These are phyloP conservation scores for Manihot esculenta DNA, from an alignment of 441 rosid genomes.

Conservation along the genomic window DNA sequence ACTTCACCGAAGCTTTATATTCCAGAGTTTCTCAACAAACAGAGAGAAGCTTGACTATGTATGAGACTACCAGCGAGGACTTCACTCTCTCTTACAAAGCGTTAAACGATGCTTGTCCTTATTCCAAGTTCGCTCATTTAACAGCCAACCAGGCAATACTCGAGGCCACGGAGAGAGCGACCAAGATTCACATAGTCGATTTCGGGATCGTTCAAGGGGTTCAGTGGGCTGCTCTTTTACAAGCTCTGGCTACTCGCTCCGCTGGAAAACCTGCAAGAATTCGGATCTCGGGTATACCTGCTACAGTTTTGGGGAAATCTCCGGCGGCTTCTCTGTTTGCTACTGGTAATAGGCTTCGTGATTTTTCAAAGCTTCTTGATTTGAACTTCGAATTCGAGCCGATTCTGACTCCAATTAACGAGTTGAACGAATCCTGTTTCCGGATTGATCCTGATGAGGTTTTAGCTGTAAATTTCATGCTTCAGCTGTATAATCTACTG, in stretches of 20 bases:
- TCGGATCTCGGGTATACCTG: conserved; percentile 81
- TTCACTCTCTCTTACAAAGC: conserved; percentile 67
- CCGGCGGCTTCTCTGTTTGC: conserved; percentile 56
- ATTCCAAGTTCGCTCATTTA: conserved; percentile 80
- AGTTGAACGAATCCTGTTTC: conserved; percentile 51
- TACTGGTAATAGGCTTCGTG: conserved; percentile 72
- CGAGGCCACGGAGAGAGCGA: conserved; percentile 66
- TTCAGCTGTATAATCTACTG: conserved; percentile 65
- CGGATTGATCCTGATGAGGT: conserved; percentile 67
- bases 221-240: conserved; percentile 84
- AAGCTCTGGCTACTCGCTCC: conserved; percentile 72
- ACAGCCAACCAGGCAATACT: conserved; percentile 93
- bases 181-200: conserved; percentile 82
- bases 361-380: conserved; percentile 63
- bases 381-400: conserved; percentile 76
- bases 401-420: conserved; percentile 54
- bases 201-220: conserved; percentile 94
- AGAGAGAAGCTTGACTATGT: conserved; percentile 22
- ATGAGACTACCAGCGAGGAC: conserved; percentile 44
- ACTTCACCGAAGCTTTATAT: conserved; percentile 64
- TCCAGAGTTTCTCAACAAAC: conserved; percentile 32
- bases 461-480: conserved; percentile 80
- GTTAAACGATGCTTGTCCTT: conserved; percentile 84
- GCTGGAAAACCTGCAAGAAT: conserved; percentile 61
- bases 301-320: conserved; percentile 59